phyloP scores from a whole-genome alignment of 805 yeast species.

The Geotrichum ghanense region DNA sequence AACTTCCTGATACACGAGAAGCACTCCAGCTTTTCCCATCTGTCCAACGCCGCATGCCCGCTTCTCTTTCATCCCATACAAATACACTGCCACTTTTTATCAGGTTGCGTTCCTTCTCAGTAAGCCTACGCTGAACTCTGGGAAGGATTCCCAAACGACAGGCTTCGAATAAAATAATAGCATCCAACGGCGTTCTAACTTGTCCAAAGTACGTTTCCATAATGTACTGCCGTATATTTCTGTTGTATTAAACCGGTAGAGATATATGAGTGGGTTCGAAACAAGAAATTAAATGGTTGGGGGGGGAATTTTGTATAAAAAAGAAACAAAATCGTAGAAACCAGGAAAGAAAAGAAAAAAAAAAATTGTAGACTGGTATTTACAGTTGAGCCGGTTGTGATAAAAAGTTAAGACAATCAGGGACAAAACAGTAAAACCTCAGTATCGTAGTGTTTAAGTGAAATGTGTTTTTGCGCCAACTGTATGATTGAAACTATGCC shows the following conservation, averaged over 20 bases:
- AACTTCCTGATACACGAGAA: conserved; percentile 53
- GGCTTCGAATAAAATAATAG: conserved; percentile 55
- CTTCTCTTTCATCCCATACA: conserved; percentile 61
- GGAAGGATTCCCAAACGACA: conserved; percentile 46
- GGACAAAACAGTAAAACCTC: too few relatives aligned
- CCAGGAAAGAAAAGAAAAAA: not conserved
- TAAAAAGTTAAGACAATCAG: too few relatives aligned
- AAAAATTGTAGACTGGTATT: not conserved
- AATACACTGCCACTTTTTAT: conserved; percentile 52
- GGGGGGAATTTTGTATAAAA: not conserved
- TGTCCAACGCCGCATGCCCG: conserved; percentile 70
- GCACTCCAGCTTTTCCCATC: conserved; percentile 70
- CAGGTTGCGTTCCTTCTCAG: conserved; percentile 40
- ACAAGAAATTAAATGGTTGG: not conserved
- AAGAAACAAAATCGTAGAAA: not conserved
- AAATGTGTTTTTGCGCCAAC: too few relatives aligned
- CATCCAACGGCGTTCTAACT: conserved; percentile 47
- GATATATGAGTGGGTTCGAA: too few relatives aligned
- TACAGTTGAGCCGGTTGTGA: too few relatives aligned
- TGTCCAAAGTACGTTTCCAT: conserved; percentile 56
- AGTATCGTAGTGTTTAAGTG: too few relatives aligned
- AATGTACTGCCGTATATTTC: too few relatives aligned
- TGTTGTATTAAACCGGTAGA: too few relatives aligned
- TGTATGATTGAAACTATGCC: too few relatives aligned
- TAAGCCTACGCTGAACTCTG: conserved; percentile 45